Conservation (phyloP, 2,329 filamentous ascomycete species). For the Claviceps africana region DNA sequence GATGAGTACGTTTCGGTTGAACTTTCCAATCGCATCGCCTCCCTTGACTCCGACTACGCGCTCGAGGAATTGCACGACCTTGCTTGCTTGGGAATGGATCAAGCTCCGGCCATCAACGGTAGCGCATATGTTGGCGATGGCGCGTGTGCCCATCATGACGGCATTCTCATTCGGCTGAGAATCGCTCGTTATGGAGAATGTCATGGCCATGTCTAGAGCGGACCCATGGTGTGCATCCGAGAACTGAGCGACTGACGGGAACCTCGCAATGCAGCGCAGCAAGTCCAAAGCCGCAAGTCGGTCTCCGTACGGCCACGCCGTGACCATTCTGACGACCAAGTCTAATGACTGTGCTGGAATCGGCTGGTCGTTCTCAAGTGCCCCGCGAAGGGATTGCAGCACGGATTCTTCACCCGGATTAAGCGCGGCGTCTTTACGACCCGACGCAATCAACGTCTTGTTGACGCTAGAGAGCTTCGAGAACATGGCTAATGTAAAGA, state of each 20-base stretch:
- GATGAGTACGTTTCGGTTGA: constrained; percentile 68
- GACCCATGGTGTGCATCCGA: constrained; percentile 37
- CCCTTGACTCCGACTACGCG: constrained; percentile 40
- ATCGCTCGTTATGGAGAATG: constrained; percentile 29
- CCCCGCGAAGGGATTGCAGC: constrained; percentile 45
- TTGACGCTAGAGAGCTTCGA: constrained; percentile 70
- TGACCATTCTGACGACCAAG: constrained; percentile 57
- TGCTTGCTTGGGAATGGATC: constrained; percentile 42
- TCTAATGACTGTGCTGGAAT: constrained; percentile 40
- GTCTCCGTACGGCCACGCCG: constrained; percentile 66
- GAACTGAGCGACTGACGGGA: constrained; percentile 50
- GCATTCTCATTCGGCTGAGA: constrained; percentile 59
- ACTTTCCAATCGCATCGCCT: constrained; percentile 33
- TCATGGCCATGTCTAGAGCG: constrained; percentile 42
- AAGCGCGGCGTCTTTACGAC: constrained; percentile 59
- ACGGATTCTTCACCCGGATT: constrained; percentile 56
- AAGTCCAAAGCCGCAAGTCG: constrained; percentile 77
- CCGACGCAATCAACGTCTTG: constrained; percentile 53
- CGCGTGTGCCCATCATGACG: constrained; percentile 72
- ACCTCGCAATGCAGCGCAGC: constrained; percentile 65
- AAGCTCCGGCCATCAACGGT: constrained; percentile 56
- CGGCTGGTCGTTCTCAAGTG: constrained; percentile 46
- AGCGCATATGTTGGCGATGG: constrained; percentile 71
- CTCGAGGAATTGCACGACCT: constrained; percentile 48
- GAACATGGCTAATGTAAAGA: constrained; percentile 40